Conservation (phyloP, 108 stramenopile genomes). For the Cyclotella cryptica region DNA sequence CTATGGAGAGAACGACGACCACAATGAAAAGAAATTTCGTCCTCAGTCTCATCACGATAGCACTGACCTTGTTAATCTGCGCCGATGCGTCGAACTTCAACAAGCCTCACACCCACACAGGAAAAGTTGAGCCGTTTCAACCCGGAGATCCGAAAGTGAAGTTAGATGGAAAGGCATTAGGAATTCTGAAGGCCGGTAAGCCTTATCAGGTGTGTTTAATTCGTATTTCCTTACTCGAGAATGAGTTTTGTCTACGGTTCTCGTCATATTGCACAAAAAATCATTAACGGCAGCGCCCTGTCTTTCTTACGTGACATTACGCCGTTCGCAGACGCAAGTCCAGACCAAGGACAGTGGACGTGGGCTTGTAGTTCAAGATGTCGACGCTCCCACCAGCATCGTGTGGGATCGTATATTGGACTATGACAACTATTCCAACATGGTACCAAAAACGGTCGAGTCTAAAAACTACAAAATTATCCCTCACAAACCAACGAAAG, state of each 20-base stretch:
- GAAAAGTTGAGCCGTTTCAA: conserved; percentile 59
- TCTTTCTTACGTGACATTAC: not conserved
- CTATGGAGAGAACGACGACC: not conserved
- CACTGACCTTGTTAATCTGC: not conserved
- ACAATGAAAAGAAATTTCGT: not conserved
- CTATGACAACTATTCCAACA: conserved; percentile 60
- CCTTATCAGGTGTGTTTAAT: conserved; percentile 56
- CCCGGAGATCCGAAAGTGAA: conserved; percentile 67
- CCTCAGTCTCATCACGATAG: not conserved
- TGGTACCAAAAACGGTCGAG: conserved; percentile 61
- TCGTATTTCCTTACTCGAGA: not conserved
- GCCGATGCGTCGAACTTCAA: conserved; percentile 56
- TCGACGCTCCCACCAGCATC: conserved; percentile 58
- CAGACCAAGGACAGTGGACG: conserved; percentile 55
- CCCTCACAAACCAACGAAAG: conserved; percentile 46
- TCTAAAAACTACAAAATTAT: conserved; percentile 57
- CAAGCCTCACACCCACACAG: conserved; percentile 59
- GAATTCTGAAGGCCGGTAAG: conserved; percentile 56
- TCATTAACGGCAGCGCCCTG: not conserved
- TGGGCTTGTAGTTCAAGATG: conserved; percentile 69
- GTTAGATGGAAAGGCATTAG: conserved; percentile 53
- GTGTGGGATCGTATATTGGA: conserved; percentile 68
- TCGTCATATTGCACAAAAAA: not conserved
- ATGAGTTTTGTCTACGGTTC: not conserved
- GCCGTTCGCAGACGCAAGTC: conserved; percentile 52